Evolutionary conservation across 352 stramenopile genomes (phyloP), one percentile per base, ranked within the genome.

Genomic region (Phytophthora sansomeana): DNA sequence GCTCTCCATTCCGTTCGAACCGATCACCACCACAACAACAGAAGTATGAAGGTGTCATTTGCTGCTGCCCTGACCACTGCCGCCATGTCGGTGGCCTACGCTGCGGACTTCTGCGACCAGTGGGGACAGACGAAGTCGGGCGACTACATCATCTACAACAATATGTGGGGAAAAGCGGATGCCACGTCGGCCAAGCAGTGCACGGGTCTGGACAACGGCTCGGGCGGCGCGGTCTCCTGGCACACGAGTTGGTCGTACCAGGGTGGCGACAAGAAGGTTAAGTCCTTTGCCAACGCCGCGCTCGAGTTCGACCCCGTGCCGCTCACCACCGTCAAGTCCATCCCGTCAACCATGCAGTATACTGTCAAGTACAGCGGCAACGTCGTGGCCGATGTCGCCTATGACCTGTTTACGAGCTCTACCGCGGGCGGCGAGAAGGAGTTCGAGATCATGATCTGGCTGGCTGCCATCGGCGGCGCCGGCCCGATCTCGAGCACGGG

Each of bases 81-180:
- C 16, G 53, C 60, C 35, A 21, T 69, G 39, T 63, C 66, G 36
- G 44, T 26, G 11, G 30, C 48, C 30, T 54, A 56, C 17, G 66
- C 66, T 43, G 54, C 49, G 16, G 60, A 74, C n/a, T 70, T 74
- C 41, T 74, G 66, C 32, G 75, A 77, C 53, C 75, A 84, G 46
- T 84, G 75, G 75, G 75, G 66, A 16, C 46, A 67, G 16, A 49
- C 44, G 4, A 75, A 56, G 7, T 53, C 66, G 5, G 72, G 63
- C 35, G 59, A 77, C 59, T 84, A 73, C 69, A 84, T 81, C 63
- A 65, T 84, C 28, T 84, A 84, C 72, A 84, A 84, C 72, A 69
- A 84, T 47, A 59, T 84, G 28, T 84, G 73, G 72, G 67, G 70
- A 42, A 26, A 46, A 46, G 39, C 39, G 2, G 39, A 46, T 16